Base-by-base conservation (phyloP, 345 rosid species). In the Salix dunnii region DNA sequence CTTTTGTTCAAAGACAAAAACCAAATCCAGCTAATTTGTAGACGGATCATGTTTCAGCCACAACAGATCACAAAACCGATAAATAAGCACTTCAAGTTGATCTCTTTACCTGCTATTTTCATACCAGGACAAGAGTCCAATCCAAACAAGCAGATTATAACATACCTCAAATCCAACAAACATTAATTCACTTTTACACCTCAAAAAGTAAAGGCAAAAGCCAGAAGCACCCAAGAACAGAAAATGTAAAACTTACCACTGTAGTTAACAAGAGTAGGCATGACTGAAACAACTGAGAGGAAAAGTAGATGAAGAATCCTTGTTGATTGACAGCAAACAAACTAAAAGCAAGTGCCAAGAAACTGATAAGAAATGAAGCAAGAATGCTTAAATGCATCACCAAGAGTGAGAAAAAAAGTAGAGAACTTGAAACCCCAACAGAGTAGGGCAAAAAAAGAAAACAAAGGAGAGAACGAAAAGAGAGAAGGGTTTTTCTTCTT, bases 231-330 rank as follows among this genome's bases (percentile, higher is more conserved):
- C 60, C 61, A 72, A 68, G 28, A 74, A 38, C 51, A 16, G 18
- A 65, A 72, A 51, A 11, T 51, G 3, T 16, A 58, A 2, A 49
- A 51, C 87, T 78, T 75, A 87, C 94, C 92, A 77, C 75, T 60
- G 79, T 80, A 85, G 81, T 90, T 90, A 70, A 90, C 88, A 68
- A 90, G 88, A 80, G 92, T 78, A 78, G 91, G 90, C 94, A 90
- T 90, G 88, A 51, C 76, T 80, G 87, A 80, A 76, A 51, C 75
- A 23, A 30, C 28, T 28, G 58, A 73, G 42, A 25, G 1, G 51
- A 68, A 12, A 48, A 17, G 28, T 10, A 71, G 71, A 76, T 85
- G 71, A 81, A 65, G 75, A 76, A 78, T 27, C 28, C 73, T 75
- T 25, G 28, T 75, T 35, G 28, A 46, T 21, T 61, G 72, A 83